Base-by-base conservation (phyloP, 176 grass and related monocot species). In the Elymus sibiricus region DNA sequence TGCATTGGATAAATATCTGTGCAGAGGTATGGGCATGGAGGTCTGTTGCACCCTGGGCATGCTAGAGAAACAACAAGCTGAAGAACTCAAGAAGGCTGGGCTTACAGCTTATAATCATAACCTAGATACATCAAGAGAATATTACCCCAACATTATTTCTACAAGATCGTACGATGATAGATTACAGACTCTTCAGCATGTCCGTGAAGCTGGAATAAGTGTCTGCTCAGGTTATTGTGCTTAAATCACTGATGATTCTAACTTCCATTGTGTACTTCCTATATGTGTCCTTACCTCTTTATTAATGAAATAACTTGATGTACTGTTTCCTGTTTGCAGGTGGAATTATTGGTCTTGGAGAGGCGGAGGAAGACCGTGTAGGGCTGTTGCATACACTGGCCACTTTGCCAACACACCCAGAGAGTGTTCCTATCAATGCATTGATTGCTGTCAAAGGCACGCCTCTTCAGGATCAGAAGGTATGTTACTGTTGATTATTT, bases 61-160 rank as follows among this genome's bases (percentile, higher is more conserved):
- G 97, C 69, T 99, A 86, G 97, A 99, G 89, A 96, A 99, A 86
- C 94, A 97, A 74, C 97, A 99, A 81, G 94, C 97, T 16, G 90
- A 89, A 86, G 87, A 94, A 74, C 97, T 99, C 32, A 99, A 99
- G 81, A 90, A 99, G 83, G 97, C 94, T 51, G 97, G 97, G 27
- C 97, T 99, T 71, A 99, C 97, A 77, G 97, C 97, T 17, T 99
- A 99, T 89, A 99, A 97, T 89, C 97, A 99, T 88, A 99, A 99
- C 84, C 85, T 99, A 47, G 94, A 99, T 84, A 99, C 97, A 85
- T 99, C 97, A 66, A 99, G 94, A 91, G 97, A 99, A 84, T 99
- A 96, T 86, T 99, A 97, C 80, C 92, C 97, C n/a, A 99, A 96
- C 75, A 94, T 99, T 78, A 99, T 99, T 79, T 93, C 90, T 53